Evolutionary conservation across 495 filamentous ascomycete species (phyloP), one percentile per base, ranked within the genome.

Genomic region (Xylaria telfairii): DNA sequence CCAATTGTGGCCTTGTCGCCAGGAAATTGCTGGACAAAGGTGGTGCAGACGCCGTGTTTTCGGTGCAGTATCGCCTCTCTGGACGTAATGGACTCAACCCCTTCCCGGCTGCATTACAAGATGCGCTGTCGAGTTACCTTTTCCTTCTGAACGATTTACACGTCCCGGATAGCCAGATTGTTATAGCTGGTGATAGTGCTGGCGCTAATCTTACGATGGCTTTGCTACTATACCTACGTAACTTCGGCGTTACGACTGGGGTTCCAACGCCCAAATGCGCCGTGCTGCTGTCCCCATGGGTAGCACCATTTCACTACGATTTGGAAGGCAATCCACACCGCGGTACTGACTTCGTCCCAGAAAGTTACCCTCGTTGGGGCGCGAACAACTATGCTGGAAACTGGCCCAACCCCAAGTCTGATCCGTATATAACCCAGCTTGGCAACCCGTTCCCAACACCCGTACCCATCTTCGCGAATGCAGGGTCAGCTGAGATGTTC

Each of bases 51-150:
- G 64, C 75, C 41, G 71, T 80, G 1, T 73, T 82, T 15, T 77
- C 70, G 39, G 70, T 74, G 2, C 77, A 82, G 19, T 84, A 85
- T 71, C 76, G 83, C 30, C 75, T 85, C 8, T 70, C 83, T 19
- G 71, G 72, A 8, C 67, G 77, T 53, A 71, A 64, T 0, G 71
- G 71, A 13, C n/a, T 30, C 7, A 74, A 77, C n/a, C 76, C 72
- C 8, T 84, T 84, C 54, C 81, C 84, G 13, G 83, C 82, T 17
- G 79, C 80, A 0, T 68, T 85, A 0, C 84, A 86, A 78, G 84
- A 86, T 56, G 80, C 77, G 9, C 68, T 85, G 34, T 77, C 83
- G 0, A 70, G 80, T 7, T 85, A 84, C 68, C 69, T 70, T 5
- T 81, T 77, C 59, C 77, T 85, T 6, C 63, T 83, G 21, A 64